A percentile compares a stretch with the other conserved stretches of the same genome.
Evolutionary conservation across 768 basidiomycete species (phyloP).

Genomic region (Plicaturopsis crispa): DNA sequence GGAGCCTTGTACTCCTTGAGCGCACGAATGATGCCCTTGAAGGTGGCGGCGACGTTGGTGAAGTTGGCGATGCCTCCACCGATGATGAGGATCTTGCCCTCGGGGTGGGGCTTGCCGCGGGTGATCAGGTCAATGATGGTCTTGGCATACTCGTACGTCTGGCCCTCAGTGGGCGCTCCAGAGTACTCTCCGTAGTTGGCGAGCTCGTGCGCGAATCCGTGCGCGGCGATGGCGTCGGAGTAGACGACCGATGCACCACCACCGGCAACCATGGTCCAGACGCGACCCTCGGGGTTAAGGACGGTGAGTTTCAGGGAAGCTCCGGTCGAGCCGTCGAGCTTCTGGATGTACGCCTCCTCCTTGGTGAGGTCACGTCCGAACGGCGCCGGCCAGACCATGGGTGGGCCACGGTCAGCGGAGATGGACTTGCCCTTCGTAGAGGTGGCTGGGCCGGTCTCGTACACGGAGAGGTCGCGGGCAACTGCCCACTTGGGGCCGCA

Average conservation of each 20-base stretch:
- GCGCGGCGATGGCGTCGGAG: constrained; percentile 79
- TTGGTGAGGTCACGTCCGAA: constrained; percentile 97
- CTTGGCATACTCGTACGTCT: constrained; percentile 99
- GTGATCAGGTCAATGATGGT: constrained; percentile 97
- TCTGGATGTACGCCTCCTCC: constrained; percentile 99
- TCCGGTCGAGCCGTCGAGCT: constrained; percentile 94
- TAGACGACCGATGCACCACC: constrained; percentile 77
- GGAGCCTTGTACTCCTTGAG: constrained; percentile 88
- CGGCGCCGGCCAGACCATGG: constrained; percentile 94
- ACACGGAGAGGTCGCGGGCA: constrained; percentile 81
- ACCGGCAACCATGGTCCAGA: constrained; percentile 99
- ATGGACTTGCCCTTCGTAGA: constrained; percentile 40
- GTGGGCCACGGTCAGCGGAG: constrained; percentile 89
- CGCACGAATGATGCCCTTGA: constrained; percentile 99
- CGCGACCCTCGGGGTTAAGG: constrained; percentile 86
- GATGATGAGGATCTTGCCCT: constrained; percentile 99
- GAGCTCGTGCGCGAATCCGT: constrained; percentile 94
- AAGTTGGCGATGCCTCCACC: constrained; percentile 99
- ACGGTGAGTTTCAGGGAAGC: constrained; percentile 98
- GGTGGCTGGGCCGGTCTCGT: constrained; percentile 43
- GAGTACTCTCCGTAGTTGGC: constrained; percentile 99
- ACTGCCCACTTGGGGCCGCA: constrained; percentile 99
- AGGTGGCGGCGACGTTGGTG: constrained; percentile 97
- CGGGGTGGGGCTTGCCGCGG: constrained; percentile 66
- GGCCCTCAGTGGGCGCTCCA: constrained; percentile 95